Conservation (phyloP, 441 rosid genomes). For the Raphanus hybrid region DNA sequence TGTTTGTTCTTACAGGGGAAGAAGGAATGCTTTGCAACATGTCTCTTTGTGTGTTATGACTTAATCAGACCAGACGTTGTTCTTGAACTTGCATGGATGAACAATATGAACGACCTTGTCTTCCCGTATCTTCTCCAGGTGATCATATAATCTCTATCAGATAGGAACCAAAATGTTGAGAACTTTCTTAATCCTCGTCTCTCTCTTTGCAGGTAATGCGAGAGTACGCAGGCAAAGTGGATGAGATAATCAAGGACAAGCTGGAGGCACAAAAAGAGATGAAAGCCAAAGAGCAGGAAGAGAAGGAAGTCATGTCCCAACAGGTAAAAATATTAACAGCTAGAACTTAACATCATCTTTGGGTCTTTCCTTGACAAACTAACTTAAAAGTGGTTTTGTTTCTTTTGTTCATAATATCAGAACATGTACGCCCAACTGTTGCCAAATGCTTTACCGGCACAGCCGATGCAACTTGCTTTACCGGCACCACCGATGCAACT, state of each 20-base stretch:
- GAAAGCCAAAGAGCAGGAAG: conserved; percentile 90
- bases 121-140: conserved; percentile 97
- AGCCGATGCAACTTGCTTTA: conserved; percentile 95
- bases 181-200: neutral
- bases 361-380: conserved; percentile 11
- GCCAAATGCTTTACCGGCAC: conserved; percentile 97
- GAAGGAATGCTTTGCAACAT: conserved; percentile 97
- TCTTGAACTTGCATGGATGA: conserved; percentile 95
- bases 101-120: conserved; percentile 92
- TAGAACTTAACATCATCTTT: neutral
- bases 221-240: conserved; percentile 94
- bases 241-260: conserved; percentile 89
- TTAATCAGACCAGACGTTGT: conserved; percentile 85
- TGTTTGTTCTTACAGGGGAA: conserved; percentile 66
- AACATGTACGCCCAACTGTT: conserved; percentile 98
- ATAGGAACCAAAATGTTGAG: neutral
- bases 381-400: conserved; percentile 14
- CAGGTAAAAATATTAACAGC: conserved; percentile 64
- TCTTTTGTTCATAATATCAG: conserved; percentile 45
- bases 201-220: conserved; percentile 71
- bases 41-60: conserved; percentile 97
- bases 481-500: conserved; percentile 92
- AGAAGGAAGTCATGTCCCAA: conserved; percentile 88
- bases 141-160: conserved; percentile 17
- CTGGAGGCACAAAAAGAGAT: conserved; percentile 76